Conservation (phyloP, 208 protist genomes). For the Trypanosoma cruzi region DNA sequence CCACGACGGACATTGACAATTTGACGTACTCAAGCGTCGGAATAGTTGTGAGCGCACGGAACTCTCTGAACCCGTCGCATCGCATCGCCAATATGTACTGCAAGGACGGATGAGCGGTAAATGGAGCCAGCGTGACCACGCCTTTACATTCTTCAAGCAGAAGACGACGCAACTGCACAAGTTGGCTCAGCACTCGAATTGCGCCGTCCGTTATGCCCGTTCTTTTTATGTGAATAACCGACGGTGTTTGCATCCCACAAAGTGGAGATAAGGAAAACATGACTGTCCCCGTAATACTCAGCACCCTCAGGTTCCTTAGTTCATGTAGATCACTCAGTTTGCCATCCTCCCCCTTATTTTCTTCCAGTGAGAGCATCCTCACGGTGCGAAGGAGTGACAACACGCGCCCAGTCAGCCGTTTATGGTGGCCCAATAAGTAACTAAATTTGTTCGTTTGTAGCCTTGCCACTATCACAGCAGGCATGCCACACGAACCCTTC, state of each 20-base stretch:
- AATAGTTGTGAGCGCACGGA: conserved; percentile 19
- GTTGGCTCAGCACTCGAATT: conserved; percentile 34
- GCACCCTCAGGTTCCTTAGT: conserved; percentile 26
- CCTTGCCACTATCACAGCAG: background rate
- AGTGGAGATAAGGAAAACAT: conserved; percentile 40
- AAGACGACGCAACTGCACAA: conserved; percentile 38
- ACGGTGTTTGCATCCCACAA: conserved; percentile 26
- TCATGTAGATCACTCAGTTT: conserved; percentile 34
- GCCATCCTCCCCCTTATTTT: conserved; percentile 17
- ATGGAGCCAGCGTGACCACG: conserved; percentile 41
- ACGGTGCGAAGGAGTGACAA: conserved; percentile 11
- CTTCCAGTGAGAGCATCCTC: conserved; percentile 29
- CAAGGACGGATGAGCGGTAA: conserved; percentile 30
- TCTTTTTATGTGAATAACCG: conserved; percentile 30
- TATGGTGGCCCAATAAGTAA: conserved; percentile 10
- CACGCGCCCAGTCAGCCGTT: conserved; percentile 1
- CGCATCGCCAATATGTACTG: conserved; percentile 2
- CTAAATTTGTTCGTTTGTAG: conserved; percentile 19
- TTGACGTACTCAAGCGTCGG: conserved; percentile 6
- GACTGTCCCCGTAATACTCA: conserved; percentile 25
- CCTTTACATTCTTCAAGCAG: conserved; percentile 39
- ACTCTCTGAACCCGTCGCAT: conserved; percentile 2
- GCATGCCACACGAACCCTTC: background rate
- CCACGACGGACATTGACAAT: conserved; percentile 7
- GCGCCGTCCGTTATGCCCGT: conserved; percentile 46